Evolutionary conservation across 805 yeast genomes (phyloP).

Genomic region (Yamadazyma olivae): DNA sequence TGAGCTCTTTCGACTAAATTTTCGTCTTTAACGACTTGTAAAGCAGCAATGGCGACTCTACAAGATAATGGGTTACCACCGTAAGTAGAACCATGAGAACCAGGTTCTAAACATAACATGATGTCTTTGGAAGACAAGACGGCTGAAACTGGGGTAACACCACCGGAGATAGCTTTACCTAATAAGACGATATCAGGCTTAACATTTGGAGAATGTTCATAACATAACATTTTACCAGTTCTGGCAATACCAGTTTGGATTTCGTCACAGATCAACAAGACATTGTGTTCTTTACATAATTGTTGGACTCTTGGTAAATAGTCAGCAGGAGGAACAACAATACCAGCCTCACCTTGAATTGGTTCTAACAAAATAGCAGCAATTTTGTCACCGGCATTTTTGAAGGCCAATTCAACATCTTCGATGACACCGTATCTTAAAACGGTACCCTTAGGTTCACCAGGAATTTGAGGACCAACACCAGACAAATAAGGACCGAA

Average conservation of each 20-base stretch:
- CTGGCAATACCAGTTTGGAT: slow-evolving; percentile 97
- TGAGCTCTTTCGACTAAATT: slow-evolving; percentile 75
- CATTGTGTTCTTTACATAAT: slow-evolving; percentile 79
- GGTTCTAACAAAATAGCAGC: slow-evolving; percentile 94
- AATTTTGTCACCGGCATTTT: slow-evolving; percentile 79
- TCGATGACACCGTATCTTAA: slow-evolving; percentile 82
- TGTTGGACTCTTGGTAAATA: slow-evolving; percentile 71
- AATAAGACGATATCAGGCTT: slow-evolving; percentile 87
- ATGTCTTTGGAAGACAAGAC: slow-evolving; percentile 87
- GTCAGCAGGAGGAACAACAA: slow-evolving; percentile 85
- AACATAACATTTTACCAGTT: slow-evolving; percentile 91
- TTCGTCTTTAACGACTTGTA: slow-evolving; percentile 87
- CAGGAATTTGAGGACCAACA: slow-evolving; percentile 83
- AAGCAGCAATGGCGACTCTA: slow-evolving; percentile 89
- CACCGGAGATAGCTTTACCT: slow-evolving; percentile 96
- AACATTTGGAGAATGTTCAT: slow-evolving; percentile 74
- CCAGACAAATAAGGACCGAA: slow-evolving; percentile 88
- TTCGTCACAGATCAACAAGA: slow-evolving; percentile 90
- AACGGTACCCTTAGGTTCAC: slow-evolving; percentile 54
- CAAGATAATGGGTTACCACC: slow-evolving; percentile 98
- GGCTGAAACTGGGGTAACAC: slow-evolving; percentile 89
- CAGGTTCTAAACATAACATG: slow-evolving; percentile 87
- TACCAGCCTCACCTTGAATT: slow-evolving; percentile 98
- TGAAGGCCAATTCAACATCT: slow-evolving; percentile 81
- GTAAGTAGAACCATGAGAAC: slow-evolving; percentile 96